Conservation (phyloP, 2,329 filamentous ascomycete genomes). For the Pseudophaeomoniella oleicola region DNA sequence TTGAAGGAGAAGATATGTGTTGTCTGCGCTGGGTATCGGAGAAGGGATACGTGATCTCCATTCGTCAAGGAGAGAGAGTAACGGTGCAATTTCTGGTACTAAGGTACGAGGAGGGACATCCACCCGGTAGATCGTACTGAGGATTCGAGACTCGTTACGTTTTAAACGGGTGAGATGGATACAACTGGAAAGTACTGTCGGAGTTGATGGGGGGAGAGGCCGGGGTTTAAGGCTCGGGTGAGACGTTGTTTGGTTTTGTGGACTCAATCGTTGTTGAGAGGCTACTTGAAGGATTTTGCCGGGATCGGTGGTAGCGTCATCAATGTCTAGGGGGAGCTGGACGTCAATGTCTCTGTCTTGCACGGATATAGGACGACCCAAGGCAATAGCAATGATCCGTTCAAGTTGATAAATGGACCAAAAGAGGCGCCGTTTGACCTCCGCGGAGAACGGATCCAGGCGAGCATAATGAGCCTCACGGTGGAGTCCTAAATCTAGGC, state of each 20-base stretch:
- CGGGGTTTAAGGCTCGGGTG: not conserved
- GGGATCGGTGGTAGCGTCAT: not conserved
- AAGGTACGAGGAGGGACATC: slow-evolving; percentile 30
- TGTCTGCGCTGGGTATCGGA: slow-evolving; percentile 21
- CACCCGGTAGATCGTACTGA: slow-evolving; percentile 37
- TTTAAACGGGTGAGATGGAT: not conserved
- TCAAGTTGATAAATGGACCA: slow-evolving; percentile 37
- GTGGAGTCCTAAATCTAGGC: slow-evolving; percentile 37
- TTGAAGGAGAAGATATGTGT: slow-evolving; percentile 34
- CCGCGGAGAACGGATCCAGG: slow-evolving; percentile 25
- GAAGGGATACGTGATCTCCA: slow-evolving; percentile 28
- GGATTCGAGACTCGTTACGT: slow-evolving; percentile 30
- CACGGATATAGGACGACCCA: slow-evolving; percentile 14
- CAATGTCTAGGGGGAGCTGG: not conserved
- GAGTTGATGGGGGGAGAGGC: not conserved
- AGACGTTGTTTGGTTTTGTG: not conserved
- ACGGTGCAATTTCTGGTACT: slow-evolving; percentile 31
- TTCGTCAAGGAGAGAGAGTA: slow-evolving; percentile 30
- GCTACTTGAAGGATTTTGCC: not conserved
- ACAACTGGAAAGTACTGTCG: not conserved
- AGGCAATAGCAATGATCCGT: slow-evolving; percentile 23
- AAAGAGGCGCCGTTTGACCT: slow-evolving; percentile 33
- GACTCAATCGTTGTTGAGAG: not conserved
- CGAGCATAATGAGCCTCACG: slow-evolving; percentile 29
- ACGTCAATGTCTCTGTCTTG: not conserved